Evolutionary conservation across 306 rosid genomes (phyloP).

Genomic region (Senna siamea): DNA sequence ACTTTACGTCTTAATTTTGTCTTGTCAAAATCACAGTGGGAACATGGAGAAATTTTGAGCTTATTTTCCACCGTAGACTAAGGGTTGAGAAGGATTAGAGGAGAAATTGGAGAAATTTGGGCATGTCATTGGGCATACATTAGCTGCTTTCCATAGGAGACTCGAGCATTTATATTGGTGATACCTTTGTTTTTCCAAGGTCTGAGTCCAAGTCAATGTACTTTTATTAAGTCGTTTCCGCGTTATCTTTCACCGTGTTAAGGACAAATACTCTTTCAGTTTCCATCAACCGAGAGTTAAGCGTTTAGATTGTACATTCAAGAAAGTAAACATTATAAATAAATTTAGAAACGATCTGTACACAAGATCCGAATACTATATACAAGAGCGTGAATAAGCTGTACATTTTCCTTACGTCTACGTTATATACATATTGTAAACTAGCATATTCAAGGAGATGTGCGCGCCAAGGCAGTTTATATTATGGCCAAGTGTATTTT

Average conservation of each 20-base stretch:
- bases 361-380: too few species aligned
- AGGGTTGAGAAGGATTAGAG: neutral
- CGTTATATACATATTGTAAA: too few species aligned
- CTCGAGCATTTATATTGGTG: neutral
- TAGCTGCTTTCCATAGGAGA: neutral
- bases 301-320: too few species aligned
- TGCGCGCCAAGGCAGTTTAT: slow-evolving; percentile 45
- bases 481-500: slow-evolving; percentile 59
- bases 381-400: slow-evolving; percentile 30
- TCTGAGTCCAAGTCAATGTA: neutral
- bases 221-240: neutral
- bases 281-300: too few species aligned
- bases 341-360: too few species aligned
- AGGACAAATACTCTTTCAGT: too few species aligned
- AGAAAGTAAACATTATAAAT: too few species aligned
- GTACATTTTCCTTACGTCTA: slow-evolving; percentile 29
- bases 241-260: neutral
- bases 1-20: too few species aligned
- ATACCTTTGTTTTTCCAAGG: neutral
- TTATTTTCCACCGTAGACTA: neutral
- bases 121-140: neutral
- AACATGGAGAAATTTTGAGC: neutral
- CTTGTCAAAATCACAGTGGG: too few species aligned
- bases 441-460: too few species aligned
- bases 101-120: neutral